phyloP scores from a whole-genome alignment of 2,329 filamentous ascomycete species.

The Coniochaeta hoffmannii region DNA sequence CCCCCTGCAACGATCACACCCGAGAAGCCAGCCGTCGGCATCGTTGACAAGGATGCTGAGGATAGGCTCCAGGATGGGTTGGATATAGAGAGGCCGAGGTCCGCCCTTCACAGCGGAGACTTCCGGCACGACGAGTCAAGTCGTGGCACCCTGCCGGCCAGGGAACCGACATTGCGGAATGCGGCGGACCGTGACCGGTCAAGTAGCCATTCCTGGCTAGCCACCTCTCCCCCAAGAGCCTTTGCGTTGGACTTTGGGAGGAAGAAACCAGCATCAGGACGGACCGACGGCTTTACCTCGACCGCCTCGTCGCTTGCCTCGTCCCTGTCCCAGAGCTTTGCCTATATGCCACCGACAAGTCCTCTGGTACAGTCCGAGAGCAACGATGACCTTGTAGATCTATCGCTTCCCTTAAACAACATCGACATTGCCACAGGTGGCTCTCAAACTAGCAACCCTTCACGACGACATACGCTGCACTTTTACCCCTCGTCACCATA shows the following conservation, averaged over 20 bases:
- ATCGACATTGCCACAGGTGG: conserved; percentile 38
- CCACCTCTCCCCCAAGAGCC: conserved; percentile 49
- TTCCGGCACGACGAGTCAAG: conserved; percentile 44
- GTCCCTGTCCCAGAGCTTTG: conserved; percentile 70
- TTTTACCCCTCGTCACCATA: conserved; percentile 42
- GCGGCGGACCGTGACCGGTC: conserved; percentile 8
- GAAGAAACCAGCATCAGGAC: conserved; percentile 21
- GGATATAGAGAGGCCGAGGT: conserved; percentile 75
- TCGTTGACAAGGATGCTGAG: conserved; percentile 26
- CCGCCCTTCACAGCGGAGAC: conserved; percentile 62
- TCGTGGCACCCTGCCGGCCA: conserved; percentile 14
- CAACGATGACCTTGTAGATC: conserved; percentile 63
- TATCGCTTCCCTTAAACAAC: conserved; percentile 44
- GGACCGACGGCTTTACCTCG: conserved; percentile 30
- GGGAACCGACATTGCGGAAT: conserved; percentile 5
- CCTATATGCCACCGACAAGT: conserved; percentile 83
- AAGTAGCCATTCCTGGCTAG: conserved; percentile 34
- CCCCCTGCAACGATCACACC: conserved; percentile 41
- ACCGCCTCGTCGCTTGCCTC: conserved; percentile 58
- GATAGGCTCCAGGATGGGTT: conserved; percentile 44
- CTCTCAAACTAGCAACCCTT: conserved; percentile 17
- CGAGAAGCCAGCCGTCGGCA: conserved; percentile 27
- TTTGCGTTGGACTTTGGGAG: conserved; percentile 38
- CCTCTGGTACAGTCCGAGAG: conserved; percentile 84
- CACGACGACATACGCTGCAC: conserved; percentile 66